phyloP scores from a whole-genome alignment of 768 basidiomycete genomes.

The Zangia roseola region DNA sequence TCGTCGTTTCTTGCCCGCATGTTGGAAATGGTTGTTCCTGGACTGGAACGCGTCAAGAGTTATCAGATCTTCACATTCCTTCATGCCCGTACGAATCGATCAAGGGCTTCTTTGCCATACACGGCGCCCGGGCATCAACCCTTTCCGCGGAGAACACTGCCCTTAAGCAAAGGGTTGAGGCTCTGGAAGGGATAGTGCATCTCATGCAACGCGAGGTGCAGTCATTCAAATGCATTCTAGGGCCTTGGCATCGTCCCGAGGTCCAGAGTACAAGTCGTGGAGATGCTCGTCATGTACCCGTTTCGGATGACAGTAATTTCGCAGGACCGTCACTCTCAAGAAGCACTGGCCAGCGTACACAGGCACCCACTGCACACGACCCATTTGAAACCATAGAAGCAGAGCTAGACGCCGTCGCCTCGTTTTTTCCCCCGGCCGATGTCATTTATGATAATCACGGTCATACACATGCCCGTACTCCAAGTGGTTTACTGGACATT shows the following conservation, averaged over 20 bases:
- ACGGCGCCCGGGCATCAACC: slow-evolving; percentile 37
- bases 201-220: slow-evolving; percentile 56
- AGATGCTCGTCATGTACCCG: slow-evolving; percentile 10
- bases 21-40: slow-evolving; percentile 52
- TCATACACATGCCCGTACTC: slow-evolving; percentile 13
- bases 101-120: slow-evolving; percentile 55
- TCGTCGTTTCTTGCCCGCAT: slow-evolving; percentile 44
- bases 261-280: slow-evolving; percentile 23
- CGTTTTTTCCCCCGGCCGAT: slow-evolving; percentile 29
- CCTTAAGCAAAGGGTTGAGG: slow-evolving; percentile 56
- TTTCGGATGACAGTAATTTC: slow-evolving; percentile 8
- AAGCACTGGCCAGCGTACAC: slow-evolving; percentile 10
- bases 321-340: slow-evolving; percentile 22
- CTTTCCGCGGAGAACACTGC: slow-evolving; percentile 64
- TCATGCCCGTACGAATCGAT: slow-evolving; percentile 60
- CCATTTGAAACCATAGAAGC: slow-evolving; percentile 17
- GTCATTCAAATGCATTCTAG: slow-evolving; percentile 53
- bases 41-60: slow-evolving; percentile 42
- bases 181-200: slow-evolving; percentile 55
- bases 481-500: slow-evolving; percentile 20
- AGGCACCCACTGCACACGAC: slow-evolving; percentile 13
- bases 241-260: slow-evolving; percentile 57
- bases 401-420: slow-evolving; percentile 26
- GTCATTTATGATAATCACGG: slow-evolving; percentile 21
- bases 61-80: slow-evolving; percentile 37